These are phyloP conservation scores for Fusarium haematococcum DNA, from an alignment of 2,329 filamentous ascomycete genomes.

Conservation along the genomic window DNA sequence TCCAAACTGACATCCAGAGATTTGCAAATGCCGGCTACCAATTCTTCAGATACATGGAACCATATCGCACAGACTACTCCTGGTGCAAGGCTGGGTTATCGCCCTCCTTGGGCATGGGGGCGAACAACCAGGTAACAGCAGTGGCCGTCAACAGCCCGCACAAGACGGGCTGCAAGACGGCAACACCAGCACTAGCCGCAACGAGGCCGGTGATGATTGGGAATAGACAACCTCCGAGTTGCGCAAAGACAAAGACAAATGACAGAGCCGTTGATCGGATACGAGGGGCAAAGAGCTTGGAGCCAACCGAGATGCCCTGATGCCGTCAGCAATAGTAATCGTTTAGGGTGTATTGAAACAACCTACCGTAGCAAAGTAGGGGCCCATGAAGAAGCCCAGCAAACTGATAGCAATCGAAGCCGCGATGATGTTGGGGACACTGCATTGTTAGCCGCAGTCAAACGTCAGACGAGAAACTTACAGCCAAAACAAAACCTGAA, in stretches of 20 bases:
- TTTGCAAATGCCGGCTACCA: not conserved
- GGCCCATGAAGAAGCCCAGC: conserved; percentile 68
- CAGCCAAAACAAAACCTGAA: conserved; percentile 72
- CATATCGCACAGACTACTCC: conserved; percentile 41
- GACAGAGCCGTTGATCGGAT: conserved; percentile 52
- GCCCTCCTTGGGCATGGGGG: conserved; percentile 51
- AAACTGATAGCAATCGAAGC: conserved; percentile 66
- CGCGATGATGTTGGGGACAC: conserved; percentile 58
- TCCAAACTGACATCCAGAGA: not conserved
- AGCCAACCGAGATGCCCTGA: conserved; percentile 65
- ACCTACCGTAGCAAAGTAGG: conserved; percentile 67
- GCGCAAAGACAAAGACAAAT: conserved; percentile 68
- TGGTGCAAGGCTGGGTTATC: conserved; percentile 48
- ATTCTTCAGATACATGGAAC: not conserved
- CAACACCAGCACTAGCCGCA: conserved; percentile 57
- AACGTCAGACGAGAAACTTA: conserved; percentile 40
- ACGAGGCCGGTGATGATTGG: conserved; percentile 67
- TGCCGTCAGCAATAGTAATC: not conserved
- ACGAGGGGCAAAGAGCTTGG: conserved; percentile 60
- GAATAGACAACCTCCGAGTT: conserved; percentile 67
- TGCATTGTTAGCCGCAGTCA: conserved; percentile 29
- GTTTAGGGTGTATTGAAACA: rapidly evolving
- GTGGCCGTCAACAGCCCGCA: conserved; percentile 60
- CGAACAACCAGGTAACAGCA: conserved; percentile 60
- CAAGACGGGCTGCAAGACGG: conserved; percentile 64